Percentiles rank a stretch among this genome's conserved stretches.
phyloP scores from a whole-genome alignment of 768 basidiomycete species.

The Phaeotremella fagi region DNA sequence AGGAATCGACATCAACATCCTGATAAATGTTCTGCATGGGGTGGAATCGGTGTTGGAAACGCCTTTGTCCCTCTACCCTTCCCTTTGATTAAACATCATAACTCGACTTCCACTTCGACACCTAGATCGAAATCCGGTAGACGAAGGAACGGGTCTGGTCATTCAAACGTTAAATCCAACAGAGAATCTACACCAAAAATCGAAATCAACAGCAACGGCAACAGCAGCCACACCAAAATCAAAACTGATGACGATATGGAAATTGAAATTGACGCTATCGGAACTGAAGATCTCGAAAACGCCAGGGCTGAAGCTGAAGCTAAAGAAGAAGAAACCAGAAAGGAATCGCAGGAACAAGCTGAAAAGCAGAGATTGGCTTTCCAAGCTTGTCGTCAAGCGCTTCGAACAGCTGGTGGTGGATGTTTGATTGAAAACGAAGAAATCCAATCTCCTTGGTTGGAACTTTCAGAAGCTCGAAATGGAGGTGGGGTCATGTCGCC shows the following conservation, averaged over 20 bases:
- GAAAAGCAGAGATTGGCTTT: conserved; percentile 24
- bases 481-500: conserved; percentile 19
- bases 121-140: neutral
- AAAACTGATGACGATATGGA: neutral
- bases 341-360: conserved; percentile 16
- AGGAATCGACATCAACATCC: conserved; percentile 10
- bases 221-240: no score
- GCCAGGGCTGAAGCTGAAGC: conserved; percentile 33
- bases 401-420: conserved; percentile 1
- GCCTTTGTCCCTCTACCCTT: conserved; percentile 4
- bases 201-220: neutral
- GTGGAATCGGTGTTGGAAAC: conserved; percentile 33
- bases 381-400: conserved; percentile 25
- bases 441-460: conserved; percentile 28
- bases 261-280: conserved; percentile 29
- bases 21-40: conserved; percentile 21
- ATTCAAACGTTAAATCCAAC: neutral
- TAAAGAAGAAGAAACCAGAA: conserved; percentile 24
- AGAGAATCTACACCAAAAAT: neutral
- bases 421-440: neutral
- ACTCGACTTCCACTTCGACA: neutral
- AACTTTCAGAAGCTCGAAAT: conserved; percentile 8
- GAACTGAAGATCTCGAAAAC: conserved; percentile 31
- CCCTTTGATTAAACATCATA: neutral
- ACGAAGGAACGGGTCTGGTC: neutral